These are phyloP conservation scores for Monilinia polystroma DNA, from an alignment of 2,329 filamentous ascomycete species.

Conservation along the genomic window DNA sequence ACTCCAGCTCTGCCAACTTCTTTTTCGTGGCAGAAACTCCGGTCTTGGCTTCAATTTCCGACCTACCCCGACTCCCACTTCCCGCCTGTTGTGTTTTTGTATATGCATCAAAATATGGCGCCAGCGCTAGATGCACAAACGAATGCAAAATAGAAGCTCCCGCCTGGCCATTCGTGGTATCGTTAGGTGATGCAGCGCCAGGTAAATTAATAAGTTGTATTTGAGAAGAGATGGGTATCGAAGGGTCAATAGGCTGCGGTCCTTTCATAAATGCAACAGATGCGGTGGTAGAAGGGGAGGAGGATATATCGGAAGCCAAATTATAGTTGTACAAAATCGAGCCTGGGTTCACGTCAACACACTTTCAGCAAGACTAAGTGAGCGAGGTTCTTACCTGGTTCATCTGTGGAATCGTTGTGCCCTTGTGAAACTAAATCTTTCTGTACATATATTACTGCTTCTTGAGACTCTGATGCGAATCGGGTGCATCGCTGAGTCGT, in stretches of 20 bases:
- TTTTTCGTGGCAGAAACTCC: conserved; percentile 97
- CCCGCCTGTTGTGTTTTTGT: conserved; percentile 75
- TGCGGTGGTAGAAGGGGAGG: conserved; percentile 74
- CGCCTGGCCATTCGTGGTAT: conserved; percentile 65
- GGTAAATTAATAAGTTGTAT: conserved; percentile 92
- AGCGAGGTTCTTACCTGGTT: conserved; percentile 42
- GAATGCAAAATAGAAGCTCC: conserved; percentile 76
- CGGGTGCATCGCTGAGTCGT: conserved; percentile 84
- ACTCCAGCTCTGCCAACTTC: conserved; percentile 89
- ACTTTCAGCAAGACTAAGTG: conserved; percentile 29
- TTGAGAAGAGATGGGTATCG: conserved; percentile 78
- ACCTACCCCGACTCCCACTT: conserved; percentile 66
- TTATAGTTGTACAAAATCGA: conserved; percentile 68
- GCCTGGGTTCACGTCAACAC: conserved; percentile 42
- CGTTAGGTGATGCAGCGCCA: conserved; percentile 66
- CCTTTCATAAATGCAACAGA: conserved; percentile 90
- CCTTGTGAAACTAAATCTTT: conserved; percentile 65
- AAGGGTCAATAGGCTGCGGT: conserved; percentile 80
- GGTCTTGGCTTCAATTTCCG: conserved; percentile 86
- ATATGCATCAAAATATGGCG: conserved; percentile 96
- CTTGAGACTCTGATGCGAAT: conserved; percentile 85
- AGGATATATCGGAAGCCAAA: conserved; percentile 78
- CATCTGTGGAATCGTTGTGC: conserved; percentile 36
- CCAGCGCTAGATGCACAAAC: conserved; percentile 84
- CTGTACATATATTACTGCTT: conserved; percentile 78